Conservation (phyloP, 2,329 filamentous ascomycete species). For the Epichloe gansuensis region DNA sequence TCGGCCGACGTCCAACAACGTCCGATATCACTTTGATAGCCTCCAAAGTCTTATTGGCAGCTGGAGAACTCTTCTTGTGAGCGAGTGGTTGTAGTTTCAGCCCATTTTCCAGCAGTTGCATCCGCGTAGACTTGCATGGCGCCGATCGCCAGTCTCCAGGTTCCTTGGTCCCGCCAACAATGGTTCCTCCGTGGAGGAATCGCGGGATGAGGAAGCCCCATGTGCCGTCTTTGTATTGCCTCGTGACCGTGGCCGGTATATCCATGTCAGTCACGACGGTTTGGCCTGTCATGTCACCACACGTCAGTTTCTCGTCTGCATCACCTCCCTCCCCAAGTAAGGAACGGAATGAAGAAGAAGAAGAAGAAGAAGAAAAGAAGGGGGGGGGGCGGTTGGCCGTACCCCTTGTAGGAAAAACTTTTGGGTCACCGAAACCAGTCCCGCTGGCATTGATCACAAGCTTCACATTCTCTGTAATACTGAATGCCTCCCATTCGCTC, state of each 20-base stretch:
- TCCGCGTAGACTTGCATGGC: conserved; percentile 32
- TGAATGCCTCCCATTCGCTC: conserved; percentile 21
- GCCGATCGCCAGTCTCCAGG: conserved; percentile 30
- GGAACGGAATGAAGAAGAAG: too few relatives aligned
- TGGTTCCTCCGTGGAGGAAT: conserved; percentile 45
- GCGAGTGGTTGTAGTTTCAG: conserved; percentile 17
- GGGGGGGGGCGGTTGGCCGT: neutral
- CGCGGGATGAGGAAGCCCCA: conserved; percentile 52
- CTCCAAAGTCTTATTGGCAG: conserved; percentile 6
- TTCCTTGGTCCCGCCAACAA: conserved; percentile 54
- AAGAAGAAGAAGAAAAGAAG: accelerated
- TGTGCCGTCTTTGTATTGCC: conserved; percentile 47
- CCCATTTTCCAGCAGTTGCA: conserved; percentile 29
- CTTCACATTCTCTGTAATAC: conserved; percentile 10
- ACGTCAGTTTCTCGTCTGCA: conserved; percentile 1
- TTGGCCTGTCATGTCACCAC: conserved; percentile 15
- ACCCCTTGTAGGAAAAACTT: conserved; percentile 23
- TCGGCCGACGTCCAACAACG: conserved; percentile 32
- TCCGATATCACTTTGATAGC: conserved; percentile 26
- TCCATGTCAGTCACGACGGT: conserved; percentile 25
- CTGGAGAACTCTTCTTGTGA: conserved; percentile 2
- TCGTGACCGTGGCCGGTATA: conserved; percentile 34
- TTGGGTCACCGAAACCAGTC: conserved; percentile 19
- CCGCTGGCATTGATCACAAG: conserved; percentile 23
- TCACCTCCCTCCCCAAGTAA: neutral